A percentile compares a stretch with the other conserved stretches of the same genome.
These are phyloP conservation scores for Cyclocybe cylindracea DNA, from an alignment of 768 basidiomycete genomes.

Conservation along the genomic window DNA sequence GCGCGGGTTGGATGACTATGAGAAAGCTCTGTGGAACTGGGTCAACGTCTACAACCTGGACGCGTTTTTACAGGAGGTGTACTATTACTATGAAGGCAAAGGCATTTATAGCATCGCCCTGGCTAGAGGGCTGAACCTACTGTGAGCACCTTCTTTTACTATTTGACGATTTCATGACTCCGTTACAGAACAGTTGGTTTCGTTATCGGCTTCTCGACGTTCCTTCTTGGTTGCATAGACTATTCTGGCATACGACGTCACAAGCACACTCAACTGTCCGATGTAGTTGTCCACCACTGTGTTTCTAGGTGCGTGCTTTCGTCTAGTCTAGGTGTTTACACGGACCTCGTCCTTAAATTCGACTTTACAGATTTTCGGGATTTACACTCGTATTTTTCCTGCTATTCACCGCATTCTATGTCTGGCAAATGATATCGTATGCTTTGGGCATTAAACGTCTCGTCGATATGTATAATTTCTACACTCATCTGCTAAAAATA, in stretches of 20 bases:
- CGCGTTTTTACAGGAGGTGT: slow-evolving; percentile 92
- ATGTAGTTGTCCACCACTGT: slow-evolving; percentile 83
- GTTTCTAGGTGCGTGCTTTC: slow-evolving; percentile 67
- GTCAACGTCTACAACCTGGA: slow-evolving; percentile 98
- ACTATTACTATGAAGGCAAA: slow-evolving; percentile 95
- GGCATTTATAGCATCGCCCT: slow-evolving; percentile 96
- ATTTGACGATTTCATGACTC: slow-evolving; percentile 4
- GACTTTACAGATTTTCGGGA: slow-evolving; percentile 68
- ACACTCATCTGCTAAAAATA: slow-evolving; percentile 89
- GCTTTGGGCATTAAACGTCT: slow-evolving; percentile 74
- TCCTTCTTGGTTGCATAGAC: slow-evolving; percentile 93
- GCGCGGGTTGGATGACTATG: slow-evolving; percentile 79
- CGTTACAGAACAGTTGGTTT: slow-evolving; percentile 88
- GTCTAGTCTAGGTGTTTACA: not conserved
- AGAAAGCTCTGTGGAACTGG: slow-evolving; percentile 98
- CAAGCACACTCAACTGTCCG: slow-evolving; percentile 66
- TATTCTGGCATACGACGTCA: slow-evolving; percentile 78
- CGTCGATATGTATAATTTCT: slow-evolving; percentile 94
- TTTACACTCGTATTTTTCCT: slow-evolving; percentile 83
- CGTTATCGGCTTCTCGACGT: slow-evolving; percentile 97
- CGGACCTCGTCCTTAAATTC: not conserved
- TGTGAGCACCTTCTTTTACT: slow-evolving; percentile 61
- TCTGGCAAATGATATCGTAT: slow-evolving; percentile 86
- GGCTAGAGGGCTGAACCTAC: slow-evolving; percentile 85
- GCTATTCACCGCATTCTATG: slow-evolving; percentile 84